phyloP scores from a whole-genome alignment of 2,329 filamentous ascomycete species.

The Cladophialophora immunda region DNA sequence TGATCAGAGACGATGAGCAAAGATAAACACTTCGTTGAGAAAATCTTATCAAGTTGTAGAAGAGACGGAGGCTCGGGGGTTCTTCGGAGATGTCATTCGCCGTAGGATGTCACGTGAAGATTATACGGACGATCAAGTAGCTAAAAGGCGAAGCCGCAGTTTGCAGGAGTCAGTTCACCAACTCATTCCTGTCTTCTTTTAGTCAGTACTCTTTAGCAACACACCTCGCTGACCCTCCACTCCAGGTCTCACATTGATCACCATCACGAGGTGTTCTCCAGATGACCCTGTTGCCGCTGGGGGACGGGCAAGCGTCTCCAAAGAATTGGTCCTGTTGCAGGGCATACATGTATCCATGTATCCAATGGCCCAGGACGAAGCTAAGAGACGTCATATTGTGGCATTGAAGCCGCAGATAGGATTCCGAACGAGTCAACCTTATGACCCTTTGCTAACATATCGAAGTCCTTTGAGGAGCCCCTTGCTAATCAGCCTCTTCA shows the following conservation, averaged over 20 bases:
- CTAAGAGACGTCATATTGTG: not conserved
- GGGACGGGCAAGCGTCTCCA: not conserved
- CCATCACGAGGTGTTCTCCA: not conserved
- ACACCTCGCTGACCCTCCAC: not conserved
- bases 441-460: not conserved
- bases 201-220: not conserved
- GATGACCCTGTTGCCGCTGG: not conserved
- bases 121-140: not conserved
- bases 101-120: not conserved
- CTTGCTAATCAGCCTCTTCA: not conserved
- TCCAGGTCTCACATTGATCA: not conserved
- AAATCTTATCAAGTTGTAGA: not conserved
- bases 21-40: not conserved
- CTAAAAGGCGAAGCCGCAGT: not conserved
- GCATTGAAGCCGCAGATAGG: not conserved
- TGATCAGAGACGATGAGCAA: not conserved
- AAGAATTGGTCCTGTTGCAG: not conserved
- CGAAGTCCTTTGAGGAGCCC: not conserved
- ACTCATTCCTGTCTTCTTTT: no score
- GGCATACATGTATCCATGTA: no score
- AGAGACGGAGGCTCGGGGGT: not conserved
- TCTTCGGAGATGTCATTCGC: not conserved
- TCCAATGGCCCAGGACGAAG: not conserved
- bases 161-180: no score
- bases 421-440: not conserved